These are phyloP conservation scores for Mesostigma viride DNA, from an alignment of 139 green algal species.

Conservation along the genomic window DNA sequence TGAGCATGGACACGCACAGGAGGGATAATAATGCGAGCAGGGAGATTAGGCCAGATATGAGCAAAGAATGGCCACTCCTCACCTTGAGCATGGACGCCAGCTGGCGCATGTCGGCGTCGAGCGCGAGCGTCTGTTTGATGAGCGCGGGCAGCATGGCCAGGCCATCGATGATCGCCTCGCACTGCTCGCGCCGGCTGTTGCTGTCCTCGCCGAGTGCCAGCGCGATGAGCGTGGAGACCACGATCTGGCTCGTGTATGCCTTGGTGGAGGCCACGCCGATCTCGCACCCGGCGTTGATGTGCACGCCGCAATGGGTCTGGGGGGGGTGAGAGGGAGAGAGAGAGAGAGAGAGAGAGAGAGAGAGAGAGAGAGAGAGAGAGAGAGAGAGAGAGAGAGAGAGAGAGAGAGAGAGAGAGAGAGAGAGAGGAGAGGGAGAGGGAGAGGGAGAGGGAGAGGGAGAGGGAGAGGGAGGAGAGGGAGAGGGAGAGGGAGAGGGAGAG, in stretches of 20 bases:
- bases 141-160: slow-evolving; percentile 60
- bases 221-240: slow-evolving; percentile 83
- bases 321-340: background rate
- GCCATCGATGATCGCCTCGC: slow-evolving; percentile 72
- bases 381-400: slow-evolving; percentile 5
- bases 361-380: slow-evolving; percentile 5
- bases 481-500: too few relatives aligned
- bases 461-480: background rate
- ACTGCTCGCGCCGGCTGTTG: slow-evolving; percentile 51
- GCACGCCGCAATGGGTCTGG: slow-evolving; percentile 82
- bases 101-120: slow-evolving; percentile 64
- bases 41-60: too few relatives aligned
- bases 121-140: slow-evolving; percentile 58
- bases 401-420: slow-evolving; percentile 5
- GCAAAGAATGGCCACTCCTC: too few relatives aligned
- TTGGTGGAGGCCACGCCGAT: slow-evolving; percentile 97
- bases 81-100: too few relatives aligned
- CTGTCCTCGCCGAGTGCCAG: slow-evolving; percentile 79
- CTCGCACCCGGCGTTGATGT: slow-evolving; percentile 92
- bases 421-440: background rate
- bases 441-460: background rate
- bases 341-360: slow-evolving; percentile 5
- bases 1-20: too few relatives aligned
- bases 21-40: too few relatives aligned
- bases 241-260: slow-evolving; percentile 78